Conservation (phyloP, 225 moss, liverwort and hornwort species). For the Asterella californica region DNA sequence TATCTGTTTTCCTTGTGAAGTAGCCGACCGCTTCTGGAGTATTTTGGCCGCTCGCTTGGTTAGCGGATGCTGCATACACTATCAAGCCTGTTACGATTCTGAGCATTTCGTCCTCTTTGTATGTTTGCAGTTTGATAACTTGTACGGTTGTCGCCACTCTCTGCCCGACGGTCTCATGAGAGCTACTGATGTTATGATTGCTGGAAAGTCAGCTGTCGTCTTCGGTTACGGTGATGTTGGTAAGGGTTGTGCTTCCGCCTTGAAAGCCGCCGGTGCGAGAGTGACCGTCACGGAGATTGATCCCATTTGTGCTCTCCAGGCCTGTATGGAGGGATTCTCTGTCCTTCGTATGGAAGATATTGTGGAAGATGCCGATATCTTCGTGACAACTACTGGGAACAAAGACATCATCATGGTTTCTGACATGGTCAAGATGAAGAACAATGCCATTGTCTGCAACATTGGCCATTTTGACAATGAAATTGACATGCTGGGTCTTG, state of each 20-base stretch:
- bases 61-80: not conserved
- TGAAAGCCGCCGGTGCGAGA: slow-evolving; percentile 88
- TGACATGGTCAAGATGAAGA: slow-evolving; percentile 98
- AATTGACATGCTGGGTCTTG: slow-evolving; percentile 85
- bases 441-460: slow-evolving; percentile 97
- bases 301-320: slow-evolving; percentile 92
- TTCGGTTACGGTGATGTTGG: slow-evolving; percentile 90
- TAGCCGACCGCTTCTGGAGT: slow-evolving; percentile 31
- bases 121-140: slow-evolving; percentile 70
- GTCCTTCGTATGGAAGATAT: slow-evolving; percentile 57
- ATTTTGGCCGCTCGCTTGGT: too few relatives aligned
- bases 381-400: slow-evolving; percentile 90
- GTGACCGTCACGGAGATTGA: slow-evolving; percentile 86
- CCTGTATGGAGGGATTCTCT: slow-evolving; percentile 82
- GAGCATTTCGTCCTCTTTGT: not conserved
- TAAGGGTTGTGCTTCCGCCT: slow-evolving; percentile 81
- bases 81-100: not conserved
- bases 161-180: slow-evolving; percentile 94
- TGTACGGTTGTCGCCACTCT: slow-evolving; percentile 88
- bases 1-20: slow-evolving; percentile 69
- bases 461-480: slow-evolving; percentile 97
- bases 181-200: slow-evolving; percentile 93
- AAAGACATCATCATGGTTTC: slow-evolving; percentile 94
- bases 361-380: slow-evolving; percentile 68
- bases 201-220: slow-evolving; percentile 77